These are phyloP conservation scores for Colletotrichum euphorbiae DNA, from an alignment of 2,329 filamentous ascomycete species.

Conservation along the genomic window DNA sequence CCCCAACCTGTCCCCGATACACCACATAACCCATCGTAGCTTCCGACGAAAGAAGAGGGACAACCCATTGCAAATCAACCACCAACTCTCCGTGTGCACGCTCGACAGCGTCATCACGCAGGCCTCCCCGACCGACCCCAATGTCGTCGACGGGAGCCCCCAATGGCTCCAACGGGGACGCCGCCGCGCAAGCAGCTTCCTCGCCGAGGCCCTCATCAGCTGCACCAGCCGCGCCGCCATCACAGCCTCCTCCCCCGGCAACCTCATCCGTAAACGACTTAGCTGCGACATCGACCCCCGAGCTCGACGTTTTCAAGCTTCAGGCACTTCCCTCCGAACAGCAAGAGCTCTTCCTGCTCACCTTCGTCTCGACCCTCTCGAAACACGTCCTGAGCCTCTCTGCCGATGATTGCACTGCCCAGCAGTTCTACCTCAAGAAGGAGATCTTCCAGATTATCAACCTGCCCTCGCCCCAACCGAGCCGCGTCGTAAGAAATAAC, in stretches of 20 bases:
- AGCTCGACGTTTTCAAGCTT: slow-evolving; percentile 91
- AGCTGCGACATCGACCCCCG: slow-evolving; percentile 68
- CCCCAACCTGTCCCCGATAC: slow-evolving; percentile 32
- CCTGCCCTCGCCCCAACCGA: slow-evolving; percentile 82
- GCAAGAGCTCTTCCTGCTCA: slow-evolving; percentile 93
- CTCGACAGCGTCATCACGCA: slow-evolving; percentile 22
- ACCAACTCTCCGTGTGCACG: slow-evolving; percentile 1
- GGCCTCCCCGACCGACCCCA: slow-evolving; percentile 1
- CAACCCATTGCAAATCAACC: slow-evolving; percentile 14
- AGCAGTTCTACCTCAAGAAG: slow-evolving; percentile 93
- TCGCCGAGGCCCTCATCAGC: slow-evolving; percentile 40
- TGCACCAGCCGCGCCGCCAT: slow-evolving; percentile 40
- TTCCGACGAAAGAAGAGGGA: slow-evolving; percentile 20
- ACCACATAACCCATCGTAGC: slow-evolving; percentile 16
- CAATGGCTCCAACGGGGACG: slow-evolving; percentile 49
- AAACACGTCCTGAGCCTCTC: slow-evolving; percentile 82
- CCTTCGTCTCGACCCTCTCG: slow-evolving; percentile 84
- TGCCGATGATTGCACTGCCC: slow-evolving; percentile 83
- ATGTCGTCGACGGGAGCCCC: slow-evolving; percentile 55
- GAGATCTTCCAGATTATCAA: slow-evolving; percentile 95
- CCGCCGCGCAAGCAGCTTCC: slow-evolving; percentile 37
- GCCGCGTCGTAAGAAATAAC: slow-evolving; percentile 90
- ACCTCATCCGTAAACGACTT: slow-evolving; percentile 50
- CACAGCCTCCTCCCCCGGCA: slow-evolving; percentile 37
- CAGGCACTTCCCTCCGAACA: slow-evolving; percentile 92